A percentile compares a stretch with the other conserved stretches of the same genome.
phyloP scores from a whole-genome alignment of 768 basidiomycete species.

The Boletus reticulatus region DNA sequence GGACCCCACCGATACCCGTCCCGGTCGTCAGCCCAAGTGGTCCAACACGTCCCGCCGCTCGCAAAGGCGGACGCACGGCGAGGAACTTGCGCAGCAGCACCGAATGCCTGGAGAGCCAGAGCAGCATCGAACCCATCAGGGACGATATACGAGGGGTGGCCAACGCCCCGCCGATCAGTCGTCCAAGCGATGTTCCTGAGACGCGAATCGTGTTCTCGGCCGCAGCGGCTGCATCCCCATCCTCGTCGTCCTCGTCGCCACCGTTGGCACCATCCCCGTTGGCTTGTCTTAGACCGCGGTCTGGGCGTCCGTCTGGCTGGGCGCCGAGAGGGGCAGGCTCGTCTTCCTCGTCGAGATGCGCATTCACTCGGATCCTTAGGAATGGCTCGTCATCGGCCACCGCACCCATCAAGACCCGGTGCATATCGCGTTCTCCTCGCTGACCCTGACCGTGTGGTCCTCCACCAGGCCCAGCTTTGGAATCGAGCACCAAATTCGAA shows the following conservation, averaged over 20 bases:
- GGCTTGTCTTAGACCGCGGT: conserved; percentile 13
- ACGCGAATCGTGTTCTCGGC: conserved; percentile 59
- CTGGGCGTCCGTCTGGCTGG: conserved; percentile 9
- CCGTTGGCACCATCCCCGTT: conserved; percentile 3
- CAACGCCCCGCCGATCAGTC: conserved; percentile 67
- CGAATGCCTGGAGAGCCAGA: conserved; percentile 45
- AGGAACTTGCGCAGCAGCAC: conserved; percentile 26
- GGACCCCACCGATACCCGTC: neutral
- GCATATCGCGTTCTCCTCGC: conserved; percentile 19
- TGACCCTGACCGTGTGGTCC: conserved; percentile 14
- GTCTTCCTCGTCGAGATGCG: conserved; percentile 33
- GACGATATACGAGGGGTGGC: conserved; percentile 65
- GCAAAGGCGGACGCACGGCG: conserved; percentile 21
- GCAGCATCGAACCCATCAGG: conserved; percentile 60
- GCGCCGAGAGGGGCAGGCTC: conserved; percentile 12
- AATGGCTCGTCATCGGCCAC: conserved; percentile 29
- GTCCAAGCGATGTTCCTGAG: conserved; percentile 59
- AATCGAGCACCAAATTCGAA: conserved; percentile 45
- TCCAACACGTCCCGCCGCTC: conserved; percentile 10
- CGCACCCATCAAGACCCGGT: conserved; percentile 22
- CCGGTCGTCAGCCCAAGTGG: conserved; percentile 17
- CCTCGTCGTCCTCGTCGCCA: conserved; percentile 4
- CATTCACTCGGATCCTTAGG: conserved; percentile 30
- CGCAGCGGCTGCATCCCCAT: conserved; percentile 42
- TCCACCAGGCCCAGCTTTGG: conserved; percentile 10